Conservation (phyloP, 2,329 filamentous ascomycete genomes). For the Simplicillium sp. region DNA sequence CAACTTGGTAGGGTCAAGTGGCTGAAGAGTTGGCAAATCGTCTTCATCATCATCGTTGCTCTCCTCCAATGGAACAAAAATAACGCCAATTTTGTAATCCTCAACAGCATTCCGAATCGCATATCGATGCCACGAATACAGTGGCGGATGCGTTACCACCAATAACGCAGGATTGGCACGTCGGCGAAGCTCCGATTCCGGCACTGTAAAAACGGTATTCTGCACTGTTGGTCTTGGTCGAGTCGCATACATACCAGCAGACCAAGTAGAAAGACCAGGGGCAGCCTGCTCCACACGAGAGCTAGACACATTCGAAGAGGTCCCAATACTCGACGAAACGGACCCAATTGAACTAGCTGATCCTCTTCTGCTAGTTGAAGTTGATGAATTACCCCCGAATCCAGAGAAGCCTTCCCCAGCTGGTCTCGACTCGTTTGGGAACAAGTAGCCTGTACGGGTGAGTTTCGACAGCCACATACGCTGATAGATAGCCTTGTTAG, state of each 20-base stretch:
- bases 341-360: slow-evolving; percentile 14
- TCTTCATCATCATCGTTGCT: slow-evolving; percentile 9
- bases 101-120: slow-evolving; percentile 14
- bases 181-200: slow-evolving; percentile 10
- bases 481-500: slow-evolving; percentile 17
- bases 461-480: slow-evolving; percentile 22
- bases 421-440: slow-evolving; percentile 19
- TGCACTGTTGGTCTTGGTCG: too few species aligned
- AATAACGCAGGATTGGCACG: slow-evolving; percentile 16
- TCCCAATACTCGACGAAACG: neutral
- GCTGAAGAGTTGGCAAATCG: slow-evolving; percentile 14
- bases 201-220: slow-evolving; percentile 10
- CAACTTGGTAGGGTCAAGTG: slow-evolving; percentile 17
- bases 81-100: slow-evolving; percentile 18
- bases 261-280: slow-evolving; percentile 1
- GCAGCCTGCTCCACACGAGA: neutral
- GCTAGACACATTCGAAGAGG: neutral
- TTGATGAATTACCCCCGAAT: slow-evolving; percentile 17
- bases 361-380: slow-evolving; percentile 15
- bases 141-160: slow-evolving; percentile 18
- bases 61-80: slow-evolving; percentile 19
- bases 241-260: slow-evolving; percentile 5
- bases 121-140: slow-evolving; percentile 18
- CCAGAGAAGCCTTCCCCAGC: slow-evolving; percentile 18
- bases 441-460: slow-evolving; percentile 18